Percentiles rank a stretch among this genome's conserved stretches.
Evolutionary conservation across 2,329 filamentous ascomycete species (phyloP).

Genomic region (Aureobasidium leucospermi): DNA sequence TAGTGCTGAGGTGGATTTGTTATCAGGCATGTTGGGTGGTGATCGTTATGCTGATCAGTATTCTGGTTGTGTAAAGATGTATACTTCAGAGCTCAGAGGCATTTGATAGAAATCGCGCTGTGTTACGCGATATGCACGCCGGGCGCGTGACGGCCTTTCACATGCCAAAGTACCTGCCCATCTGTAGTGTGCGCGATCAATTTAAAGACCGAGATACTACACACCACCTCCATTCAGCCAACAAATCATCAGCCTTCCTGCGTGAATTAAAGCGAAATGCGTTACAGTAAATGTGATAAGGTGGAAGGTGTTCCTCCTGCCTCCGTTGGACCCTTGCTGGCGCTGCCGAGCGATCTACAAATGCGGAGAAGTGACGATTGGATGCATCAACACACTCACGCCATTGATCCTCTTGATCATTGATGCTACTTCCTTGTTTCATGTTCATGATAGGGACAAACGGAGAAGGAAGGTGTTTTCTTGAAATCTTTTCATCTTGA

Average conservation of each 20-base stretch:
- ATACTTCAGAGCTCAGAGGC: no score
- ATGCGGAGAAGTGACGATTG: slow-evolving; percentile 10
- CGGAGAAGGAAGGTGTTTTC: neutral
- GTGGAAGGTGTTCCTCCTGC: neutral
- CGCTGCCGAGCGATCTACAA: neutral
- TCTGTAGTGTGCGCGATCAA: neutral
- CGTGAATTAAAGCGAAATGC: neutral
- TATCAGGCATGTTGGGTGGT: neutral
- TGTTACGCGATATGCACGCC: neutral
- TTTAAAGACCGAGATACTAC: neutral
- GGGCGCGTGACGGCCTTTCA: slow-evolving; percentile 1
- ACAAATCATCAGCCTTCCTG: neutral
- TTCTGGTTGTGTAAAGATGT: no score
- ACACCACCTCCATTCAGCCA: neutral
- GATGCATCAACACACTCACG: slow-evolving; percentile 6
- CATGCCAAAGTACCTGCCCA: neutral
- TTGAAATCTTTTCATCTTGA: neutral
- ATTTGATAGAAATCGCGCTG: neutral
- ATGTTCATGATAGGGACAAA: neutral
- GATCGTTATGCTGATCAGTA: neutral
- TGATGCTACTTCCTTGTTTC: neutral
- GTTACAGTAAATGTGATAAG: neutral
- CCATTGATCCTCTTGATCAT: neutral
- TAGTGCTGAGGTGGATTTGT: neutral
- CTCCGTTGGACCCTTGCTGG: neutral